Conservation (phyloP, 2,329 filamentous ascomycete genomes). For the Penicillium sp. region DNA sequence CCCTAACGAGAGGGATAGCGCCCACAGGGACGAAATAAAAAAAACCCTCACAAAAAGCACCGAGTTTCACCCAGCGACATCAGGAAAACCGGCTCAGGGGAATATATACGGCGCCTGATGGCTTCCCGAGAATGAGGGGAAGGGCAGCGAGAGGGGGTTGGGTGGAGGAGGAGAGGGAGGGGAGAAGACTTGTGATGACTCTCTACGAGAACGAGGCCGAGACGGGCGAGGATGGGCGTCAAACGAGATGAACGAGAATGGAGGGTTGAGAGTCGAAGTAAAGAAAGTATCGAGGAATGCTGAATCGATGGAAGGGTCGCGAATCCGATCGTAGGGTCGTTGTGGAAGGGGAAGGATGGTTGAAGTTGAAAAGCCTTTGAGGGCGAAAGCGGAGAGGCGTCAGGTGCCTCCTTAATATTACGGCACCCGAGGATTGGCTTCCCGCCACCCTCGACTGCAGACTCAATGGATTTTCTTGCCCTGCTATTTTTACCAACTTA, state of each 20-base stretch:
- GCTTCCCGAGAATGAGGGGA: constrained; percentile 10
- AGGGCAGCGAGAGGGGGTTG: constrained; percentile 12
- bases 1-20: constrained; percentile 24
- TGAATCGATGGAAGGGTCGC: constrained; percentile 7
- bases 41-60: constrained; percentile 11
- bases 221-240: constrained; percentile 5
- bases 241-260: neutral
- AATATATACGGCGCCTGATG: constrained; percentile 15
- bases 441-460: constrained; percentile 23
- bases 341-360: constrained; percentile 16
- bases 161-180: constrained; percentile 4
- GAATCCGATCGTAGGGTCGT: constrained; percentile 10
- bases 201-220: constrained; percentile 16
- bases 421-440: constrained; percentile 23
- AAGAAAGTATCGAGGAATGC: constrained; percentile 14
- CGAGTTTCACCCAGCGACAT: constrained; percentile 27
- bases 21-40: constrained; percentile 17
- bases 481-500: neutral
- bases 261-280: constrained; percentile 2
- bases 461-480: neutral
- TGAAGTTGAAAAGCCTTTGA: constrained; percentile 29
- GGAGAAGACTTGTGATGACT: constrained; percentile 19
- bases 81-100: constrained; percentile 16
- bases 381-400: constrained; percentile 35
- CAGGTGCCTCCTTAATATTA: constrained; percentile 37